Evolutionary conservation across 192 early-diverging fungal species (phyloP), one percentile per base, ranked within the genome.

Genomic region (Coemansia sp.): DNA sequence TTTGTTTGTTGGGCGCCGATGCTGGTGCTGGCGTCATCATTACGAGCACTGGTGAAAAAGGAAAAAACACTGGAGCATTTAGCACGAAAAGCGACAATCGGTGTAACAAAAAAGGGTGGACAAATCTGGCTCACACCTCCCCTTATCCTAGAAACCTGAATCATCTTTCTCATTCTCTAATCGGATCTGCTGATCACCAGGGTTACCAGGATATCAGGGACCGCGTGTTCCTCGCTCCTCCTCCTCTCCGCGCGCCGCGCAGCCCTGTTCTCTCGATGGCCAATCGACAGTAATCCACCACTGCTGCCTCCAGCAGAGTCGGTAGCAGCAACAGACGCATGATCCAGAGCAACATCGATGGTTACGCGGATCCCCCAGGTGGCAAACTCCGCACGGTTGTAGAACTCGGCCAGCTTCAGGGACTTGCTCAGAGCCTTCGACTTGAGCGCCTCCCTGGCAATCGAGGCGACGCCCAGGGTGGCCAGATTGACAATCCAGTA

Each of bases 401-500:
- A 81, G 49, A 37, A 38, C 53, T 81, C 78, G 2, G 72, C 52
- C n/a, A 75, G 13, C 7, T 50, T 57, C 38, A 61, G 56, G 0
- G 78, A 69, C 45, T 69, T 69, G 9, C 49, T 42, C 21, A 68
- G 62, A 0, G 72, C 63, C 3, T 37, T 40, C 4, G 56, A 53
- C 39, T 63, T 56, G 58, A 67, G 67, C 69, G 75, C 70, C 8
- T 72, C 60, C 23, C 72, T 48, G 2, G 59, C 57, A 16, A 54
- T 56, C 12, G 21, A 16, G 0, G 70, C 73, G 44, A 75, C 61
- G 9, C 78, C 78, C 39, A 81, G 56, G 0, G 73, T 75, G 9
- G 32, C 72, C 49, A 71, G 4, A 45, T 63, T 58, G 47, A 72
- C 54, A 0, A 81, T 42, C 73, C 78, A 81, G 42, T 71, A 69